Evolutionary conservation across 805 yeast species (phyloP), one percentile per base, ranked within the genome.

Genomic region (Blastobotrys chiropterorum): DNA sequence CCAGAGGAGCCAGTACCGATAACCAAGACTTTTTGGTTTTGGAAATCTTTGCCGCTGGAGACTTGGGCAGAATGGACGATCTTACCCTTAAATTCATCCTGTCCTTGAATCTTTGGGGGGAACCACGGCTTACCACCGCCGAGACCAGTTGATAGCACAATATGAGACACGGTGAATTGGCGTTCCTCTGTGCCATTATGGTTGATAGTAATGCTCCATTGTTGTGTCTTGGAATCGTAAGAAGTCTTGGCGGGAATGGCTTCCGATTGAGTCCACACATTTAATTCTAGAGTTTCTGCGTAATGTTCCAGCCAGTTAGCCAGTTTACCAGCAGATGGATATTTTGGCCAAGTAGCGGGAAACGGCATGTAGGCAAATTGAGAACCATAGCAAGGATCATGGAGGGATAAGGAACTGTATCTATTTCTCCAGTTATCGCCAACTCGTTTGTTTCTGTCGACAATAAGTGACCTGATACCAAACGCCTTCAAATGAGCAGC

Each of bases 381-480:
- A 56, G 71, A 74, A 53, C 69, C 68, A 66, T 70, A 72, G 52
- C 71, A 73, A 1, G 78, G 77, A 57, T 74, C 79, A 57, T 74
- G 79, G 26, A 74, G 59, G 4, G 74, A 73, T 39, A 74, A 61
- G 47, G 75, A 73, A 58, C 69, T 70, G 58, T 74, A 74, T 41
- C 79, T 62, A 51, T 65, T 63, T 59, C 79, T 67, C 78, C 78
- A 74, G 59, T 74, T 74, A 55, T 74, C 78, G 53, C 79, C 78
- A 48, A 73, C 63, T 31, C 66, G 59, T 47, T 53, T 30, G 58
- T 70, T 68, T 19, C 65, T 62, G 43, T 74, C 77, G 16, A 74
- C 65, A 46, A 74, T 68, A 44, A 74, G 62, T 1, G 71, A 61
- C 47, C 68, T 67, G 40, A 73, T 63, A 8, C 79, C 78, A 65